A percentile compares a stretch with the other conserved stretches of the same genome.
These are phyloP conservation scores for Mastigamoeba balamuthi DNA, from an alignment of 78 protist genomes.

Conservation along the genomic window DNA sequence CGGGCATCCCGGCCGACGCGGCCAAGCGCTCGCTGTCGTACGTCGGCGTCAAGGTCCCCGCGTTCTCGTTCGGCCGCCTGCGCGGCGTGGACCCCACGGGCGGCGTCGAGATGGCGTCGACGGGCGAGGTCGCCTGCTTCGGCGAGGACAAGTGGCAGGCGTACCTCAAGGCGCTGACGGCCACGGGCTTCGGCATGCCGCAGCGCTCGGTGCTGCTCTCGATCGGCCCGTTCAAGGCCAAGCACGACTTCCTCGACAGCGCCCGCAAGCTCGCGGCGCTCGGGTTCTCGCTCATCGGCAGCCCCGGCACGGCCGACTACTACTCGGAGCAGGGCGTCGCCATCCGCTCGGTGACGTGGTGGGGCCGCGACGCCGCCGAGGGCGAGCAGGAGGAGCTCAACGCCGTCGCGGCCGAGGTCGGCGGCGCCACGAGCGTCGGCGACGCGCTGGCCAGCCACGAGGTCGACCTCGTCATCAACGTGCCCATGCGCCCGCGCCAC, in stretches of 20 bases:
- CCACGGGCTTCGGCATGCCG: constrained; percentile 73
- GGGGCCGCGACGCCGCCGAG: constrained; percentile 6
- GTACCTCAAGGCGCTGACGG: constrained; percentile 80
- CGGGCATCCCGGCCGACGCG: too few species aligned
- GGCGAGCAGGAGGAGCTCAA: too few species aligned
- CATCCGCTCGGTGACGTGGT: too few species aligned
- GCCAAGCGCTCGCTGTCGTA: too few species aligned
- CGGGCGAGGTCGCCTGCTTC: constrained; percentile 96
- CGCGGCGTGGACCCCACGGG: constrained; percentile 90
- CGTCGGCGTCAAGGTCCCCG: constrained; percentile 88
- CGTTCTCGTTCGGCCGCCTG: constrained; percentile 89
- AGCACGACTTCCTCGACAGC: constrained; percentile 61
- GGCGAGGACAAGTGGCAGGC: constrained; percentile 78
- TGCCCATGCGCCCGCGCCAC: constrained; percentile 63
- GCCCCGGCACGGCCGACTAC: too few species aligned
- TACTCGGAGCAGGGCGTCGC: too few species aligned
- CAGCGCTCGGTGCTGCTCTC: constrained; percentile 58
- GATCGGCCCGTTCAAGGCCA: constrained; percentile 69
- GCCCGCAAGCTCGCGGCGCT: constrained; percentile 31
- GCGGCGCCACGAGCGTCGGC: constrained; percentile 1
- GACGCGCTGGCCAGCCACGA: constrained; percentile 11
- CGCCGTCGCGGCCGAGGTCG: too few species aligned
- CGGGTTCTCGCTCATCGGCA: constrained; percentile 52
- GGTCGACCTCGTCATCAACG: constrained; percentile 68
- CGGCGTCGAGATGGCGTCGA: constrained; percentile 97